Conservation (phyloP, 768 basidiomycete species). For the Boletus tomentosulus region DNA sequence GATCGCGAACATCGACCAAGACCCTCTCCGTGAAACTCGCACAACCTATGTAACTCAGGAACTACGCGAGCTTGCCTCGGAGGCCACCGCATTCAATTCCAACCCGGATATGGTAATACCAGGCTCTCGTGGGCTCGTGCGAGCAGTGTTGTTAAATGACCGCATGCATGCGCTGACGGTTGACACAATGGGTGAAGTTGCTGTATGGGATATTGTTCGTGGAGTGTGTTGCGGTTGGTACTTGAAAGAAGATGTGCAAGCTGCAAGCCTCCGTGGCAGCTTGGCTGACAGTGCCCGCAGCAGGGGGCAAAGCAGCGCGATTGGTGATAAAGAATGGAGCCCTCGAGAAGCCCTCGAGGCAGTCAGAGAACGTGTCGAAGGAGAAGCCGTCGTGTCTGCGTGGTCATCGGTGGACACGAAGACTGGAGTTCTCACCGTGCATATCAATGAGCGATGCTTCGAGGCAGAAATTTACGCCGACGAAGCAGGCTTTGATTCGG, state of each 20-base stretch:
- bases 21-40: conserved; percentile 38
- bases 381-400: conserved; percentile 77
- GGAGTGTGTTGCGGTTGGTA: conserved; percentile 74
- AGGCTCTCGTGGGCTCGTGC: conserved; percentile 79
- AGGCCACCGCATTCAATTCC: conserved; percentile 55
- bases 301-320: conserved; percentile 31
- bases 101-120: conserved; percentile 66
- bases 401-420: conserved; percentile 93
- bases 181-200: conserved; percentile 83
- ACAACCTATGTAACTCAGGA: conserved; percentile 57
- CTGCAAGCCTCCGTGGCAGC: conserved; percentile 49
- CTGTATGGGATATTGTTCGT: conserved; percentile 88
- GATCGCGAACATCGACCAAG: conserved; percentile 21
- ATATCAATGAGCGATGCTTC: conserved; percentile 84
- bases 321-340: conserved; percentile 49
- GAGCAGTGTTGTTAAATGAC: conserved; percentile 81
- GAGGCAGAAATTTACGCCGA: conserved; percentile 95
- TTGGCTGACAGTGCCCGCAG: conserved; percentile 32
- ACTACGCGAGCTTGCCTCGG: conserved; percentile 74
- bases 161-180: conserved; percentile 87
- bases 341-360: conserved; percentile 83
- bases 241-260: conserved; percentile 58
- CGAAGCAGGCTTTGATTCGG: conserved; percentile 68
- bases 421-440: conserved; percentile 82
- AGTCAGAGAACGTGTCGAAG: conserved; percentile 89